A percentile compares a stretch with the other conserved stretches of the same genome.
These are phyloP conservation scores for Penicillium palitans DNA, from an alignment of 2,329 filamentous ascomycete genomes.

Conservation along the genomic window DNA sequence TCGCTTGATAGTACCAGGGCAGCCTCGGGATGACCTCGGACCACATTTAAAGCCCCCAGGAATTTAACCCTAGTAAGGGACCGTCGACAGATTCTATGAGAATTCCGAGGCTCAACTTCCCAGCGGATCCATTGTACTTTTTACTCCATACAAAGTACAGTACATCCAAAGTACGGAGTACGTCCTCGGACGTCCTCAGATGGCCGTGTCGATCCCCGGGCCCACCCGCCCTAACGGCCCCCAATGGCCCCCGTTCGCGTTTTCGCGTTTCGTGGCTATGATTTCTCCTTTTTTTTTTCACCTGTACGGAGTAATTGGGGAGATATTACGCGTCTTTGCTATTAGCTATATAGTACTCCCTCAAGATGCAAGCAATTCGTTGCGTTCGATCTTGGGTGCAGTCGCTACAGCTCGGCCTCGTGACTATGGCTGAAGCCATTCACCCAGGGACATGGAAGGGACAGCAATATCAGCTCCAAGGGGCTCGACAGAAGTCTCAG, in stretches of 20 bases:
- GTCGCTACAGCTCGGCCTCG: not conserved
- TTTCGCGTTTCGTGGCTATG: not conserved
- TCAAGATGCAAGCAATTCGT: not conserved
- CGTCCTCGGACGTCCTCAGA: too few species aligned
- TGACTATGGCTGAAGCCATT: not conserved
- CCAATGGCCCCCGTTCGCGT: not conserved
- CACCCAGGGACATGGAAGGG: slow-evolving; percentile 2
- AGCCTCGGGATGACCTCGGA: not conserved
- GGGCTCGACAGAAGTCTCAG: not conserved
- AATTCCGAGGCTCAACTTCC: not conserved
- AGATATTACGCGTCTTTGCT: not conserved
- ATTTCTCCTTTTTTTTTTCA: not conserved
- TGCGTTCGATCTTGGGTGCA: not conserved
- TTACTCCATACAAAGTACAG: not conserved
- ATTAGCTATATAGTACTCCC: not conserved
- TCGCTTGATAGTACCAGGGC: not conserved
- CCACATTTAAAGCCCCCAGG: not conserved
- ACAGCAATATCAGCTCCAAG: slow-evolving; percentile 1
- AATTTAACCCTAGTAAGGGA: too few species aligned
- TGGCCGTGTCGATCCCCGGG: not conserved
- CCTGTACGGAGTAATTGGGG: too few species aligned
- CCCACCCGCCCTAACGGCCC: not conserved
- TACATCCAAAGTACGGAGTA: not conserved
- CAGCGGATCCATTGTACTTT: not conserved
- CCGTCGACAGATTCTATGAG: not conserved